A percentile compares a stretch with the other conserved stretches of the same genome.
phyloP scores from a whole-genome alignment of 2,329 filamentous ascomycete genomes.

The Cercospora sp. region DNA sequence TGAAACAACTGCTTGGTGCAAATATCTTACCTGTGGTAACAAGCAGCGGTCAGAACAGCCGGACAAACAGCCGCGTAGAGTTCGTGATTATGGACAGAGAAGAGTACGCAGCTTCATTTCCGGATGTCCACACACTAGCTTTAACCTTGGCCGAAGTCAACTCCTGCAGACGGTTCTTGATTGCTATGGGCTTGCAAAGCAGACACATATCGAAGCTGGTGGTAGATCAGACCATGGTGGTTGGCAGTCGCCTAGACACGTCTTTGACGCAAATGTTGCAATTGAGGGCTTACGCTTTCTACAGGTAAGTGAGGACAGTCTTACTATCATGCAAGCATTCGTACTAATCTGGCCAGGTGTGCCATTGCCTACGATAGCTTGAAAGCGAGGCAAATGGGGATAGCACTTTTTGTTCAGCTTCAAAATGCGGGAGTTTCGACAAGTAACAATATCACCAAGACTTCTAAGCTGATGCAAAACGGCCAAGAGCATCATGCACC shows the following conservation, averaged over 20 bases:
- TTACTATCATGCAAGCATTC: too few relatives aligned
- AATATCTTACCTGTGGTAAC: not conserved
- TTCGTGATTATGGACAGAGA: not conserved
- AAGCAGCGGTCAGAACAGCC: not conserved
- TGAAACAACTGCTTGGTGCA: not conserved
- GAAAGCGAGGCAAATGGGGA: not conserved
- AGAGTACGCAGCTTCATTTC: not conserved
- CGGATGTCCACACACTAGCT: not conserved
- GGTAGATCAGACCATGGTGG: not conserved
- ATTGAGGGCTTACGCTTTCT: not conserved
- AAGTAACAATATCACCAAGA: not conserved
- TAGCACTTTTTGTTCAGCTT: not conserved
- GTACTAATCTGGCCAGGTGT: too few relatives aligned
- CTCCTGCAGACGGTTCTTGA: not conserved
- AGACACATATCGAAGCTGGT: not conserved
- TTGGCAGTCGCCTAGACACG: not conserved
- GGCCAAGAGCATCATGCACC: not conserved
- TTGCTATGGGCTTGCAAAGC: not conserved
- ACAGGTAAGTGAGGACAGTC: not conserved
- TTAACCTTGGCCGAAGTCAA: not conserved
- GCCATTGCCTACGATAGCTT: not conserved
- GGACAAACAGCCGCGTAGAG: not conserved
- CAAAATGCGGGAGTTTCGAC: not conserved
- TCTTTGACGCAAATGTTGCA: not conserved
- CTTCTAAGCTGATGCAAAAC: not conserved